phyloP scores from a whole-genome alignment of 2,329 filamentous ascomycete species.

The Dichotomopilus funicola region DNA sequence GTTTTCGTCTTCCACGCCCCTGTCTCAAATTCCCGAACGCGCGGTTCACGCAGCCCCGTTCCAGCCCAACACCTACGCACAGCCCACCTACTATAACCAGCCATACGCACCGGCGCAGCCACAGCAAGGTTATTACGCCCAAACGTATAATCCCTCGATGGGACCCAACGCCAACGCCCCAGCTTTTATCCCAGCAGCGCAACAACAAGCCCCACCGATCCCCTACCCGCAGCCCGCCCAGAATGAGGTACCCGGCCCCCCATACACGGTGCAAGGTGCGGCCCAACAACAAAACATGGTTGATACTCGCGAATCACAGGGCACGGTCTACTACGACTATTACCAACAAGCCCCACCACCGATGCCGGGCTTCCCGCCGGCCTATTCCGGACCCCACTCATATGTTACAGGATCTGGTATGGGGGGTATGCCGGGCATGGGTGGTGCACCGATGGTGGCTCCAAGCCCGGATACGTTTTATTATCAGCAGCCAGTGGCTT shows the following conservation, averaged over 20 bases:
- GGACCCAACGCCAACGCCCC: slow-evolving; percentile 38
- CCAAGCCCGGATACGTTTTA: slow-evolving; percentile 64
- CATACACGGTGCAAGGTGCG: slow-evolving; percentile 40
- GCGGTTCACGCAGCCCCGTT: slow-evolving; percentile 87
- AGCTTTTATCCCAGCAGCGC: slow-evolving; percentile 50
- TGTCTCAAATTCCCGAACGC: slow-evolving; percentile 88
- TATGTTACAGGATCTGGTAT: background rate
- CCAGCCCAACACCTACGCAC: slow-evolving; percentile 64
- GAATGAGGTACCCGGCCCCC: slow-evolving; percentile 29
- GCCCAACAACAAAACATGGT: slow-evolving; percentile 46
- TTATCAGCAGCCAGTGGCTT: slow-evolving; percentile 55
- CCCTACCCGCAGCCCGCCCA: slow-evolving; percentile 39
- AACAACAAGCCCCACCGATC: slow-evolving; percentile 37
- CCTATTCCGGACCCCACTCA: background rate
- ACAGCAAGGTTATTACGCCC: slow-evolving; percentile 61
- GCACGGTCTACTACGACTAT: slow-evolving; percentile 94
- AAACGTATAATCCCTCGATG: slow-evolving; percentile 40
- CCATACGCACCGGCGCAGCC: slow-evolving; percentile 53
- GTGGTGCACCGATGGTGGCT: slow-evolving; percentile 61
- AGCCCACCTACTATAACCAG: slow-evolving; percentile 52
- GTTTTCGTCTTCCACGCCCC: slow-evolving; percentile 66
- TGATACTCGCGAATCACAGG: slow-evolving; percentile 77
- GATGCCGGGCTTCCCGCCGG: slow-evolving; percentile 39
- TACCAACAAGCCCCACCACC: slow-evolving; percentile 58
- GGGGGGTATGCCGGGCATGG: slow-evolving; percentile 49